Conservation (phyloP, 2,329 filamentous ascomycete species). For the Colletotrichum costaricense region DNA sequence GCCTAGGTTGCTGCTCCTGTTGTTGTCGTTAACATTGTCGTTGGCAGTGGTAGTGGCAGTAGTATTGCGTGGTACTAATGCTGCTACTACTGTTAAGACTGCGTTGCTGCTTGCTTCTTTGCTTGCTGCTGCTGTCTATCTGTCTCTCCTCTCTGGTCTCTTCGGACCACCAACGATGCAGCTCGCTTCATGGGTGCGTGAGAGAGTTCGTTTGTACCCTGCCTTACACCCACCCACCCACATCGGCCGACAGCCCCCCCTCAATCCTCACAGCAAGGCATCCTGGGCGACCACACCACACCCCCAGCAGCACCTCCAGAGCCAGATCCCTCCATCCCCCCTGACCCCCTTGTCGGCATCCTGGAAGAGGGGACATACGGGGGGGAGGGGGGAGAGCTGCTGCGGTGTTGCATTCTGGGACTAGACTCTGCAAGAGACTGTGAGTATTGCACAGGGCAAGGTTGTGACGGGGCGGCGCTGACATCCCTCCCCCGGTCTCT, state of each 20-base stretch:
- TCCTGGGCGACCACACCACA: slow-evolving; percentile 11
- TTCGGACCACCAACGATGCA: not conserved
- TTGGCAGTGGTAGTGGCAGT: not conserved
- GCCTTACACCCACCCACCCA: slow-evolving; percentile 12
- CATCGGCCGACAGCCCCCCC: slow-evolving; percentile 16
- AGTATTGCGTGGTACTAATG: not conserved
- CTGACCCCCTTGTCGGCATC: slow-evolving; percentile 21
- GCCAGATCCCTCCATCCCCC: slow-evolving; percentile 29
- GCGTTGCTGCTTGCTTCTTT: slow-evolving; percentile 9
- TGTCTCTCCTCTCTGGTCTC: not conserved
- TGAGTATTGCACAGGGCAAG: slow-evolving; percentile 9
- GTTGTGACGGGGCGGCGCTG: slow-evolving; percentile 25
- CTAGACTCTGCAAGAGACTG: slow-evolving; percentile 25
- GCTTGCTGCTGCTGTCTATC: not conserved
- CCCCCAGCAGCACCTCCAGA: slow-evolving; percentile 17
- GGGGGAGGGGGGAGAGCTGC: slow-evolving; percentile 8
- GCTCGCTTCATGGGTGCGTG: slow-evolving; percentile 18
- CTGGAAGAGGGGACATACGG: slow-evolving; percentile 32
- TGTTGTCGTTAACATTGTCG: not conserved
- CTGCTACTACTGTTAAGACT: not conserved
- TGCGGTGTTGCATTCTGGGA: slow-evolving; percentile 33
- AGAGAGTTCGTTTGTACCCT: slow-evolving; percentile 3
- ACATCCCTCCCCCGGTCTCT: slow-evolving; percentile 5
- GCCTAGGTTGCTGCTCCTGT: not conserved
- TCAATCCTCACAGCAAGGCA: slow-evolving; percentile 26